phyloP scores from a whole-genome alignment of 2,329 filamentous ascomycete species.

The Verticillium tricorpus region DNA sequence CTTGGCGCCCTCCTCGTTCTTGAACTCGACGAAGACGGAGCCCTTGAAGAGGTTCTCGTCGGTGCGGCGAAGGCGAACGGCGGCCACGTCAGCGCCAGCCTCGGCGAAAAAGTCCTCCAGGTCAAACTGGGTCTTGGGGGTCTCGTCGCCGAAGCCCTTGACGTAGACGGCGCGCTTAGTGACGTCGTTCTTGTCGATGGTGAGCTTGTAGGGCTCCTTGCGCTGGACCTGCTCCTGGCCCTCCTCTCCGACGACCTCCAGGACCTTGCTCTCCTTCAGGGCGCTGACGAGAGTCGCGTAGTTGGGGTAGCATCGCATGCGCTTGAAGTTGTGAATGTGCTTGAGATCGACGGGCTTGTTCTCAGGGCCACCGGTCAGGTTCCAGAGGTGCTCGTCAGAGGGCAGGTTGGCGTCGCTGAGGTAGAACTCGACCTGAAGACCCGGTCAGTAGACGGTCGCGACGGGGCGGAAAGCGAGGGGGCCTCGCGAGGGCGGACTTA shows the following conservation, averaged over 20 bases:
- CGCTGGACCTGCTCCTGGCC: constrained; percentile 70
- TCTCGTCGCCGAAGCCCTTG: constrained; percentile 89
- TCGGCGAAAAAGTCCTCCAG: constrained; percentile 87
- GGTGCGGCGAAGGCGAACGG: constrained; percentile 80
- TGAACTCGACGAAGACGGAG: constrained; percentile 93
- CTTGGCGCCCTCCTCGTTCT: constrained; percentile 70
- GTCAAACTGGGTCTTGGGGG: constrained; percentile 82
- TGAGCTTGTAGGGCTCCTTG: constrained; percentile 64
- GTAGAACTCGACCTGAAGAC: constrained; percentile 81
- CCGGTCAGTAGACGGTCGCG: background rate
- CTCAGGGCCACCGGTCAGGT: constrained; percentile 68
- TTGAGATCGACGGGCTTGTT: constrained; percentile 80
- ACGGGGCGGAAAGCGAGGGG: background rate
- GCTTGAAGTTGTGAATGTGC: constrained; percentile 81
- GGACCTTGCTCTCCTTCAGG: constrained; percentile 68
- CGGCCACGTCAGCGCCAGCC: constrained; percentile 67
- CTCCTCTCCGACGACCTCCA: constrained; percentile 71
- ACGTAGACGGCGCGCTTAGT: constrained; percentile 79
- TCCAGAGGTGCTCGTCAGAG: constrained; percentile 82
- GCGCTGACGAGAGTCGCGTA: constrained; percentile 80
- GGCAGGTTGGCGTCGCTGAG: constrained; percentile 89
- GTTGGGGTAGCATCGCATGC: constrained; percentile 92
- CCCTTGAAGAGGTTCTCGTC: constrained; percentile 81
- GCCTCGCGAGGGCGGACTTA: constrained; percentile 30
- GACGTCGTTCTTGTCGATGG: constrained; percentile 57